A percentile compares a stretch with the other conserved stretches of the same genome.
phyloP scores from a whole-genome alignment of 495 filamentous ascomycete genomes.

The Trichoderma gamsii region DNA sequence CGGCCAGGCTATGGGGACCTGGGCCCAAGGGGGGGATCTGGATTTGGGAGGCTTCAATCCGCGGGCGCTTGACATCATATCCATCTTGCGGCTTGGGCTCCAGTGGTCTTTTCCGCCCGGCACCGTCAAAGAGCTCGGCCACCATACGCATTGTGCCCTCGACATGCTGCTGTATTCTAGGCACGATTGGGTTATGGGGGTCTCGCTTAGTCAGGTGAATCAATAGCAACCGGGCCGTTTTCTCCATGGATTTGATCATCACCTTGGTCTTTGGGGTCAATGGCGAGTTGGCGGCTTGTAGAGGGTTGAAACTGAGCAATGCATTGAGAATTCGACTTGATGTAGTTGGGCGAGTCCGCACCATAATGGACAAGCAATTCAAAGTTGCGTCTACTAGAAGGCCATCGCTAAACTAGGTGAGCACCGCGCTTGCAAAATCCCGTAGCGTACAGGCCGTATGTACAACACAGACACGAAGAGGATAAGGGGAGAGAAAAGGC shows the following conservation, averaged over 20 bases:
- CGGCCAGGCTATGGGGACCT: conserved; percentile 67
- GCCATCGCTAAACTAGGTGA: conserved; percentile 56
- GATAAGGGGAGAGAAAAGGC: not conserved
- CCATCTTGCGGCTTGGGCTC: conserved; percentile 60
- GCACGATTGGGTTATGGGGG: conserved; percentile 57
- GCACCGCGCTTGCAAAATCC: conserved; percentile 13
- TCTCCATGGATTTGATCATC: conserved; percentile 85
- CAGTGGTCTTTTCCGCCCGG: conserved; percentile 65
- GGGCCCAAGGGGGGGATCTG: conserved; percentile 61
- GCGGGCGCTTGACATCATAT: conserved; percentile 41
- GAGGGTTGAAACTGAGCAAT: conserved; percentile 85
- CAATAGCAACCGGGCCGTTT: conserved; percentile 77
- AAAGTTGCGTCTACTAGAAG: conserved; percentile 87
- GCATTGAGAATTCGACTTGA: conserved; percentile 77
- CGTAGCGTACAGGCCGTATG: no score
- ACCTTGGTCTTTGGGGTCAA: conserved; percentile 74
- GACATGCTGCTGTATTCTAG: conserved; percentile 73
- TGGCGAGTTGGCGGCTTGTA: conserved; percentile 67
- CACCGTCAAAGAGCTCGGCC: conserved; percentile 68
- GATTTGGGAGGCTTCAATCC: conserved; percentile 32
- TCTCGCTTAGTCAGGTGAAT: conserved; percentile 73
- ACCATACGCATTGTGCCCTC: conserved; percentile 70
- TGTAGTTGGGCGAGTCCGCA: conserved; percentile 72
- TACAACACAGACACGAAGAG: not conserved
- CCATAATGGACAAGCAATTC: conserved; percentile 73